A percentile compares a stretch with the other conserved stretches of the same genome.
phyloP scores from a whole-genome alignment of 208 protist species.

The Trichomonas tenax region DNA sequence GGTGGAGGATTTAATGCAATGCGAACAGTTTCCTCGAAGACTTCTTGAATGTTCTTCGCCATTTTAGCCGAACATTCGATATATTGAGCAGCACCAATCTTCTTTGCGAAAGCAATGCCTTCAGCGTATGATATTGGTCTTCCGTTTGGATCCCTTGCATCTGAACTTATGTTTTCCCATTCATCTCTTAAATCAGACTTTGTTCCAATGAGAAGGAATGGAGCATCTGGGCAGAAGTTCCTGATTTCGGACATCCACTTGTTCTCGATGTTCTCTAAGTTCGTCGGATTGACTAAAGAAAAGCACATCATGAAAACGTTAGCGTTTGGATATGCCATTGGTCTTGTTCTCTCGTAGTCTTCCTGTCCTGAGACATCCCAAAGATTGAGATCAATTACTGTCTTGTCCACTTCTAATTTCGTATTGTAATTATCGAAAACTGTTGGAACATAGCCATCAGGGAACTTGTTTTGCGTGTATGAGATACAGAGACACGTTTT shows the following conservation, averaged over 20 bases:
- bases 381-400: slow-evolving; percentile 45
- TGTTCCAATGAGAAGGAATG: neutral
- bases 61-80: neutral
- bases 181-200: neutral
- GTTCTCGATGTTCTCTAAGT: slow-evolving; percentile 50
- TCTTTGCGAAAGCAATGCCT: neutral
- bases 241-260: slow-evolving; percentile 46
- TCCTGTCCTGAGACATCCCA: slow-evolving; percentile 46
- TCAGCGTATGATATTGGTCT: neutral
- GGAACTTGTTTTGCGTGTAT: slow-evolving; percentile 58
- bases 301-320: slow-evolving; percentile 60
- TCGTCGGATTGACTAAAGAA: slow-evolving; percentile 42
- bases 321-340: slow-evolving; percentile 38
- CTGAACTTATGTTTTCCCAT: neutral
- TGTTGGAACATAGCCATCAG: slow-evolving; percentile 52
- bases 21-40: neutral
- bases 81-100: neutral
- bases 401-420: slow-evolving; percentile 48
- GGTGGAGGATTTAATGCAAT: neutral
- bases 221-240: slow-evolving; percentile 19
- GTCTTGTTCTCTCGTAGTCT: slow-evolving; percentile 34
- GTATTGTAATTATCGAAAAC: slow-evolving; percentile 53
- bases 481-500: slow-evolving; percentile 57
- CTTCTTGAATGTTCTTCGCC: neutral
- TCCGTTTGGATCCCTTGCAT: neutral